These are phyloP conservation scores for Candolleomyces eurysporus DNA, from an alignment of 768 basidiomycete species.

Conservation along the genomic window DNA sequence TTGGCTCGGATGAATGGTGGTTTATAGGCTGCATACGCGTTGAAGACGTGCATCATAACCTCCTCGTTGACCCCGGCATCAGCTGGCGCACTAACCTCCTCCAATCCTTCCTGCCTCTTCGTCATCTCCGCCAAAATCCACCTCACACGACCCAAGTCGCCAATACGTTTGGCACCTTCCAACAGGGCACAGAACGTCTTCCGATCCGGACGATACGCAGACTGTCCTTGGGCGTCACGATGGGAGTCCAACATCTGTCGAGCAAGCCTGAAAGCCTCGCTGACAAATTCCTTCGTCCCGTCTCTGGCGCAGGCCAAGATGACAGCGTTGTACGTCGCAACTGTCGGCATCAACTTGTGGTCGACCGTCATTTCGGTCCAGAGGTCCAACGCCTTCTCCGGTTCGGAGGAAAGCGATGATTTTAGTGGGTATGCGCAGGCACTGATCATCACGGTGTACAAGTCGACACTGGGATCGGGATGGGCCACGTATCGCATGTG, in stretches of 20 bases:
- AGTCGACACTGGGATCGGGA: slow-evolving; percentile 63
- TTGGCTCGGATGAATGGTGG: slow-evolving; percentile 61
- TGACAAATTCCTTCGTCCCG: slow-evolving; percentile 60
- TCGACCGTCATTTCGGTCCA: slow-evolving; percentile 91
- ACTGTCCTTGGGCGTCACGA: slow-evolving; percentile 59
- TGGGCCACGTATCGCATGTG: slow-evolving; percentile 98
- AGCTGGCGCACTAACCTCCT: slow-evolving; percentile 17
- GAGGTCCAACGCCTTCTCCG: slow-evolving; percentile 89
- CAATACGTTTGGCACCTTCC: slow-evolving; percentile 84
- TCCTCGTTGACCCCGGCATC: slow-evolving; percentile 54
- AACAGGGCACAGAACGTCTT: slow-evolving; percentile 81
- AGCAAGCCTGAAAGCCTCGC: slow-evolving; percentile 81
- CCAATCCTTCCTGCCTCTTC: slow-evolving; percentile 25
- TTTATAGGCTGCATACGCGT: slow-evolving; percentile 80
- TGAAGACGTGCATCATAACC: slow-evolving; percentile 81
- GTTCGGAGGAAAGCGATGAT: slow-evolving; percentile 57
- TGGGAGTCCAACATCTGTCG: slow-evolving; percentile 83
- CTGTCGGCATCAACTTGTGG: slow-evolving; percentile 57
- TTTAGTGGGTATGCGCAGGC: slow-evolving; percentile 66
- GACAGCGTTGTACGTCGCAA: slow-evolving; percentile 73
- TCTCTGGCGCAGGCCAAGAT: slow-evolving; percentile 78
- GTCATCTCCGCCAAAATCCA: slow-evolving; percentile 93
- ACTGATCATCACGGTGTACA: slow-evolving; percentile 86
- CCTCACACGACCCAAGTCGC: slow-evolving; percentile 77
- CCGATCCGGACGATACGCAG: slow-evolving; percentile 57